A percentile compares a stretch with the other conserved stretches of the same genome.
Conservation (phyloP, 768 basidiomycete species). For the Sporobolomyces phaffii region DNA sequence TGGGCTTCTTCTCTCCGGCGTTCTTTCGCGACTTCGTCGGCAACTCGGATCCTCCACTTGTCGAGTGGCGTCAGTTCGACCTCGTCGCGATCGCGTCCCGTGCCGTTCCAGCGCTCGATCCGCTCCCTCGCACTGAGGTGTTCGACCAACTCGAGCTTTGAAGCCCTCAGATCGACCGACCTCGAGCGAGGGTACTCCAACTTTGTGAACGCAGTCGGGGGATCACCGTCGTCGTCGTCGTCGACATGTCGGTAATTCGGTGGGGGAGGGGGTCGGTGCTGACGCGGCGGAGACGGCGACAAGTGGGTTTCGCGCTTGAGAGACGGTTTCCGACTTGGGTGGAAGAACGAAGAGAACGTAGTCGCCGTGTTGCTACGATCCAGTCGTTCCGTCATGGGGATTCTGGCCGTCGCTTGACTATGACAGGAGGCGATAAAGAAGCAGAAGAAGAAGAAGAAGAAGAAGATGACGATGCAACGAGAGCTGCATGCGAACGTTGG, state of each 20-base stretch:
- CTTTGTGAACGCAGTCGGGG: not conserved
- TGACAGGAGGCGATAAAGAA: not conserved
- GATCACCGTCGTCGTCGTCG: not conserved
- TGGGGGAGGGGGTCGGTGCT: not conserved
- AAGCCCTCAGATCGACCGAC: constrained; percentile 4
- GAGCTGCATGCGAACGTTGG: no score
- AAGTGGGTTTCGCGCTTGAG: no score
- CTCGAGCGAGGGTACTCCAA: not conserved
- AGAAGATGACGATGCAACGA: not conserved
- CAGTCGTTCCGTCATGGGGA: constrained; percentile 4
- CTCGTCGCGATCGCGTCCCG: constrained; percentile 63
- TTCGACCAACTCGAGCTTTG: not conserved
- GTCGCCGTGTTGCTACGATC: constrained; percentile 16
- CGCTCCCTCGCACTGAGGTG: not conserved
- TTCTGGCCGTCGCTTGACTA: not conserved
- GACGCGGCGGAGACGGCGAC: no score
- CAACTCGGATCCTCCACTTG: constrained; percentile 7
- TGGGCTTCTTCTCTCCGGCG: constrained; percentile 56
- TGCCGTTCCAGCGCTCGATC: constrained; percentile 49
- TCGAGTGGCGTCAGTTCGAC: constrained; percentile 44
- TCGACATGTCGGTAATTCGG: constrained; percentile 7
- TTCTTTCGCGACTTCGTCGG: constrained; percentile 48
- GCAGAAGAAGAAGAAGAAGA: not conserved
- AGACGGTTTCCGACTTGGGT: not conserved
- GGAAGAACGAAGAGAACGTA: constrained; percentile 11